Conservation (phyloP, 1,139 yeast genomes). For the Geotrichum carabidarum region DNA sequence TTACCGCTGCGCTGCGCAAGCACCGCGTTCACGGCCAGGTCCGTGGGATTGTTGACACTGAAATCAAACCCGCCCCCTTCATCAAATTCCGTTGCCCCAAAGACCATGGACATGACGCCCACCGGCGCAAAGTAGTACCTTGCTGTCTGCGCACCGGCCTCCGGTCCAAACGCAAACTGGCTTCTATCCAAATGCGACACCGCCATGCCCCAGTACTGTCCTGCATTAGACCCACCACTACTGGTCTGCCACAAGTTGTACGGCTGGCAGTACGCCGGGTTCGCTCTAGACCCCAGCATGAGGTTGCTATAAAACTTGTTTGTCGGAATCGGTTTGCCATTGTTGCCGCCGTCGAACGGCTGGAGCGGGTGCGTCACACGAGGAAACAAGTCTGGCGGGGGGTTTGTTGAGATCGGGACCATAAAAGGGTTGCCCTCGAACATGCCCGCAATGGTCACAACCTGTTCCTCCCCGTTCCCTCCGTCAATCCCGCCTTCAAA, state of each 20-base stretch:
- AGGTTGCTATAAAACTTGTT: conserved; percentile 82
- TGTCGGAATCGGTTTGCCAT: conserved; percentile 55
- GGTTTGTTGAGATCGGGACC: conserved; percentile 9
- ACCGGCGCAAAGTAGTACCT: conserved; percentile 39
- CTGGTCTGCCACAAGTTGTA: conserved; percentile 7
- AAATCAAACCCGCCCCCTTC: conserved; percentile 23
- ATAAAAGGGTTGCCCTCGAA: conserved; percentile 13
- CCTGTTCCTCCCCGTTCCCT: not conserved
- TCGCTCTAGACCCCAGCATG: conserved; percentile 52
- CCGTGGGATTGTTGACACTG: conserved; percentile 34
- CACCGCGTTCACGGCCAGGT: conserved; percentile 51
- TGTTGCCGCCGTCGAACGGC: not conserved
- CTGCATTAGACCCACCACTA: not conserved
- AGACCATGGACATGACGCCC: conserved; percentile 37
- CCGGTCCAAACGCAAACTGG: conserved; percentile 64
- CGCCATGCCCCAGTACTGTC: conserved; percentile 61
- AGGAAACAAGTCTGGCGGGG: conserved; percentile 8
- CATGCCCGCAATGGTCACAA: not conserved
- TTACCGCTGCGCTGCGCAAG: conserved; percentile 38
- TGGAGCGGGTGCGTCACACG: conserved; percentile 13
- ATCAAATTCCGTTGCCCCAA: conserved; percentile 34
- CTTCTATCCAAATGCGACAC: conserved; percentile 57
- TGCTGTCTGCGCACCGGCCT: conserved; percentile 32
- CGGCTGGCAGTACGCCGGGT: conserved; percentile 14
- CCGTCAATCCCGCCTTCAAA: not conserved